These are phyloP conservation scores for Apium graveolens DNA, from an alignment of 129 eudicot genomes.

Conservation along the genomic window DNA sequence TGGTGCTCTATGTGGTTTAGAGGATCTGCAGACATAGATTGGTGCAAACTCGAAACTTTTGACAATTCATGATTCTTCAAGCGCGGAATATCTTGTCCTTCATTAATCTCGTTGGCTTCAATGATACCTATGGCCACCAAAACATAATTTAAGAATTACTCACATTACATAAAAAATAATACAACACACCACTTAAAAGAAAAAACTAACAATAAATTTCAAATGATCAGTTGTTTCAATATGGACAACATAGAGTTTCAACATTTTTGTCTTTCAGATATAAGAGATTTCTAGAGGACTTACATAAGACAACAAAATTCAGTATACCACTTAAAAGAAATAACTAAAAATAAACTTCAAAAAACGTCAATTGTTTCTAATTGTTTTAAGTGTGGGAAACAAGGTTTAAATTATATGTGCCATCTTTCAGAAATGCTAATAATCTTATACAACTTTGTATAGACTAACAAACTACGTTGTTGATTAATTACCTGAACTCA, in stretches of 20 bases:
- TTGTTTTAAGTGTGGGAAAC: too few relatives aligned
- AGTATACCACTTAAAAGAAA: too few relatives aligned
- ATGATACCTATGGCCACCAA: conserved; percentile 50
- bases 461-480: not conserved
- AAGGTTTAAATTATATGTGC: too few relatives aligned
- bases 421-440: not conserved
- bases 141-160: conserved; percentile 9
- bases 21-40: conserved; percentile 70
- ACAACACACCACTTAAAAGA: too few relatives aligned
- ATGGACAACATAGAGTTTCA: not conserved
- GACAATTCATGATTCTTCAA: conserved; percentile 28
- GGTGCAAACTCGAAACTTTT: conserved; percentile 44
- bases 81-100: conserved; percentile 12
- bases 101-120: conserved; percentile 29
- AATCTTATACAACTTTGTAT: not conserved
- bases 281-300: not conserved
- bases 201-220: not conserved
- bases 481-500: conserved; percentile 40
- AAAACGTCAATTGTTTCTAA: not conserved
- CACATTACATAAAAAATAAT: too few relatives aligned
- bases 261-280: not conserved
- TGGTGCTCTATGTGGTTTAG: conserved; percentile 51
- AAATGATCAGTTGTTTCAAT: not conserved
- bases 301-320: too few relatives aligned
- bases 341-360: not conserved